Evolutionary conservation across 106 monocot species (phyloP).

Genomic region (Amphibolis antarctica): DNA sequence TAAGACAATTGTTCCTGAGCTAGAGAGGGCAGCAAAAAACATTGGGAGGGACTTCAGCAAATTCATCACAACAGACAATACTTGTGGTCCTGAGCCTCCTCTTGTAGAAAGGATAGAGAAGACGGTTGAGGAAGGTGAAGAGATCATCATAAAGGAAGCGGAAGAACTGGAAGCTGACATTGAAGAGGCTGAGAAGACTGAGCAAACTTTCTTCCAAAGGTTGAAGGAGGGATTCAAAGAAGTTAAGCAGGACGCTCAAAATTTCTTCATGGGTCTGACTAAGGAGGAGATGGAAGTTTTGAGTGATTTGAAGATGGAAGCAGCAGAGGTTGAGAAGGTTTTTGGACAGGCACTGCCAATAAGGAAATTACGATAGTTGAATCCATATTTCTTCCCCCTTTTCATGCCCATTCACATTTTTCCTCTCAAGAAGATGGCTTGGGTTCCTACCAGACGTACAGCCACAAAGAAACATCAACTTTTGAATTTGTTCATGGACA

Average conservation of each 20-base stretch:
- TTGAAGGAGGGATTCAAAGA: conserved; percentile 52
- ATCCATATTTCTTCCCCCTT: not conserved
- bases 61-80: conserved; percentile 78
- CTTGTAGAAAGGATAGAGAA: conserved; percentile 79
- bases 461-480: too few species aligned
- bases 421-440: not conserved
- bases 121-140: conserved; percentile 89
- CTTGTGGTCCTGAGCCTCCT: conserved; percentile 88
- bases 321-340: conserved; percentile 60
- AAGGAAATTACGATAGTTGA: conserved; percentile 62
- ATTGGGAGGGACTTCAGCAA: conserved; percentile 59
- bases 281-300: conserved; percentile 87
- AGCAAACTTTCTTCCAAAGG: conserved; percentile 41
- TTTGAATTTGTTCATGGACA: too few species aligned
- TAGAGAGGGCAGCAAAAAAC: conserved; percentile 57
- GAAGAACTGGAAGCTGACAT: conserved; percentile 29
- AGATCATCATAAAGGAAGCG: conserved; percentile 74
- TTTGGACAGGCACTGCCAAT: conserved; percentile 59
- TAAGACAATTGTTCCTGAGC: conserved; percentile 57
- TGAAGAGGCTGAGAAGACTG: conserved; percentile 42
- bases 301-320: conserved; percentile 76
- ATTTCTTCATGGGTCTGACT: conserved; percentile 45
- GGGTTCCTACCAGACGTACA: too few species aligned
- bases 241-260: conserved; percentile 38
- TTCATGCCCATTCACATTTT: not conserved